Conservation (phyloP, 2,329 filamentous ascomycete species). For the Neopestalotiopsis sp. region DNA sequence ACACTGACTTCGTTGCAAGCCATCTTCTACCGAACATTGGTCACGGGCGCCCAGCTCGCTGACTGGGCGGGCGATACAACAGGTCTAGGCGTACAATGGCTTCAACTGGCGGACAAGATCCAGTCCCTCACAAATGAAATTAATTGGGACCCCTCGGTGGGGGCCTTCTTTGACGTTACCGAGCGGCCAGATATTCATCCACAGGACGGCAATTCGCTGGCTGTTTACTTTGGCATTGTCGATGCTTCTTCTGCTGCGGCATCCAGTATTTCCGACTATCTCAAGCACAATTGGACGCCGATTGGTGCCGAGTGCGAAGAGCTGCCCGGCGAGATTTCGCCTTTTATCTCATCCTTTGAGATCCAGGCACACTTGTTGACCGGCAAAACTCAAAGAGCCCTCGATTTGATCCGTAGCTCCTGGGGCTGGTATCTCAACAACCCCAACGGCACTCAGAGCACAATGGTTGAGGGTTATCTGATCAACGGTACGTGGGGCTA, state of each 20-base stretch:
- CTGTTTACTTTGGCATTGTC: slow-evolving; percentile 54
- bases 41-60: slow-evolving; percentile 57
- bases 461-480: slow-evolving; percentile 65
- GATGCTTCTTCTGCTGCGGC: slow-evolving; percentile 38
- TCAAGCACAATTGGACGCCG: slow-evolving; percentile 59
- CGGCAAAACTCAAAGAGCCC: slow-evolving; percentile 52
- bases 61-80: slow-evolving; percentile 49
- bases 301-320: slow-evolving; percentile 63
- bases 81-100: slow-evolving; percentile 45
- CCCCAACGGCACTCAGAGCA: slow-evolving; percentile 62
- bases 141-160: slow-evolving; percentile 53
- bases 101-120: slow-evolving; percentile 45
- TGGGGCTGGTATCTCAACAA: slow-evolving; percentile 69
- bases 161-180: slow-evolving; percentile 50
- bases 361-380: slow-evolving; percentile 61
- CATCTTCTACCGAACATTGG: slow-evolving; percentile 57
- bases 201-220: slow-evolving; percentile 65
- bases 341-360: slow-evolving; percentile 65
- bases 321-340: slow-evolving; percentile 61
- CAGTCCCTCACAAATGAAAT: slow-evolving; percentile 50
- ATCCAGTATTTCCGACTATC: slow-evolving; percentile 46
- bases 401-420: slow-evolving; percentile 59
- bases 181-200: slow-evolving; percentile 57
- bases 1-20: slow-evolving; percentile 33
- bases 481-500: slow-evolving; percentile 63